Base-by-base conservation (phyloP, 305 asterid genomes). In the Fraxinus sp. region DNA sequence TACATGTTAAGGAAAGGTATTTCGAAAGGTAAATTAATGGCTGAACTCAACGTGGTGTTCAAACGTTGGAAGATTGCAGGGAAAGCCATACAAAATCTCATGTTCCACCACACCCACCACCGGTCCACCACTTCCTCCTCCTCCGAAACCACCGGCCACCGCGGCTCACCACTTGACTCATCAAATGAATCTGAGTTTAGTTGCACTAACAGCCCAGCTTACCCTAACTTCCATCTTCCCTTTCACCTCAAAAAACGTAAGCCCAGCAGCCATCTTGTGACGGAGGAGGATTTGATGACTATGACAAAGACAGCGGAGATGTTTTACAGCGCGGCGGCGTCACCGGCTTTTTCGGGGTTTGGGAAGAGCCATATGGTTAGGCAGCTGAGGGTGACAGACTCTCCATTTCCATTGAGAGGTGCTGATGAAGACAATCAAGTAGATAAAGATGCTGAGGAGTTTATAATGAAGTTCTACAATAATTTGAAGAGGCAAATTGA, bases 61-160 rank as follows among this genome's bases (percentile, higher is more conserved):
- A 87, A 90, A 71, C 92, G 93, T 10, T 92, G 93, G 83, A 91
- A 92, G 66, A 80, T 90, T 80, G 97, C 92, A 82, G 85, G 94
- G 7, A 92, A 90, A 78, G 89, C 91, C 70, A 76, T 90, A 18
- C 93, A 87, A 2, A 87, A 87, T 59, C 89, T 92, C 90, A 85
- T 89, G 84, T 86, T 84, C 88, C 92, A 91, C 89, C 89, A 86
- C 87, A 81, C 79, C 85, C 87, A 66, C 84, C 87, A 81, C 85
- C 77, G 75, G 87, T 84, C 88, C 43, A 3, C 39, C 75, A 2
- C 85, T 83, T 2, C 66, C 20, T 11, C 64, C 59, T 11, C 64
- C 46, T 8, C 46, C 46, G 3, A 11, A 8, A 39, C 46, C 8
- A 18, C 3, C 26, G 70, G 52, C 77, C n/a, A 49, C 39, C 71